Evolutionary conservation across 163 green algal species (phyloP).

Genomic region (Prototheca wickerhamii): DNA sequence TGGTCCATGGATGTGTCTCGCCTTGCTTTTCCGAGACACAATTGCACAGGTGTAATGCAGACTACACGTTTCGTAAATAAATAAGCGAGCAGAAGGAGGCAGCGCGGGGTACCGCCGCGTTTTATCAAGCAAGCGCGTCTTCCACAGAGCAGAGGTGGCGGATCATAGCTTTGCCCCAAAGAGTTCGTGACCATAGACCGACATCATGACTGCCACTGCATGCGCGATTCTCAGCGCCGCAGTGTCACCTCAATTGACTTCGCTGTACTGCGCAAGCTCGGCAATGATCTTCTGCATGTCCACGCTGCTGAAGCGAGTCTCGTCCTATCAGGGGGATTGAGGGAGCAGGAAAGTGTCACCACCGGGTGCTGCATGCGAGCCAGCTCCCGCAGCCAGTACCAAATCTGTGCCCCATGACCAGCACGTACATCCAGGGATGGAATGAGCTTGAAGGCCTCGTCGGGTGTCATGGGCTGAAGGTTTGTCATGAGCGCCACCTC

Average conservation of each 20-base stretch:
- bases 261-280: neutral
- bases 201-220: neutral
- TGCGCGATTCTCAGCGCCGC: neutral
- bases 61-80: neutral
- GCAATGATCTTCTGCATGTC: neutral
- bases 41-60: neutral
- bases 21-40: too few species aligned
- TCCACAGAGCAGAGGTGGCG: too few species aligned
- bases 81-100: too few species aligned
- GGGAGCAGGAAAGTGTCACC: neutral
- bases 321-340: neutral
- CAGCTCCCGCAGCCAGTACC: neutral
- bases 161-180: neutral
- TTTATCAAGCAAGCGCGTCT: too few species aligned
- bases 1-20: too few species aligned
- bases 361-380: neutral
- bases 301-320: neutral
- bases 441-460: slow-evolving; percentile 25
- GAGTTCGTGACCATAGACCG: neutral
- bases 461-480: slow-evolving; percentile 14
- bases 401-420: neutral
- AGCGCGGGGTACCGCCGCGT: too few species aligned
- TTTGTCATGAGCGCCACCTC: slow-evolving; percentile 22
- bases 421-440: slow-evolving; percentile 15
- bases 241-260: neutral